Percentiles rank a stretch among this genome's conserved stretches.
These are phyloP conservation scores for Fusarium concolor DNA, from an alignment of 2,329 filamentous ascomycete genomes.

Conservation along the genomic window DNA sequence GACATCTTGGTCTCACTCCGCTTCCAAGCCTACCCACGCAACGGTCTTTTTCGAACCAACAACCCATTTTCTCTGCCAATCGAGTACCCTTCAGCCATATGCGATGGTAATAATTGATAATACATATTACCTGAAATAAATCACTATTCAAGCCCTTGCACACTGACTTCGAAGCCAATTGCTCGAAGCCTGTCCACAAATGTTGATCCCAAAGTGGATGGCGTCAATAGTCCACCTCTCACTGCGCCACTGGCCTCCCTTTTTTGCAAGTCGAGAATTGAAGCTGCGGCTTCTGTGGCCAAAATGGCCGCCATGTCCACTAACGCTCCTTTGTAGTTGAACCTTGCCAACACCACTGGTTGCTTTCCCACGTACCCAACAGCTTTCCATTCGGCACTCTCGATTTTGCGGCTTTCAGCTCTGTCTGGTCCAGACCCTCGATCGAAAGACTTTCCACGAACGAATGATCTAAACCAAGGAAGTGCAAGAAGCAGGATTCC, in stretches of 20 bases:
- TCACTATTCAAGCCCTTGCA: background rate
- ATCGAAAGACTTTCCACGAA: background rate
- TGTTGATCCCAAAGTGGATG: background rate
- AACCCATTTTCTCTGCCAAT: background rate
- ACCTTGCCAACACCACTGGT: background rate
- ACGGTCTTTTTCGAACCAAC: background rate
- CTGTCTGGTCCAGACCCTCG: background rate
- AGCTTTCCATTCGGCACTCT: slow-evolving; percentile 1
- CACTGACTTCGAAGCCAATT: background rate
- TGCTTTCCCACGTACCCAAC: background rate
- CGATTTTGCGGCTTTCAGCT: background rate
- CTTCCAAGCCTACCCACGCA: background rate
- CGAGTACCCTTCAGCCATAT: background rate
- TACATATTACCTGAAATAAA: background rate
- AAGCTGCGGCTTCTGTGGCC: background rate
- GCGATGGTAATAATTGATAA: background rate
- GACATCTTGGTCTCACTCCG: background rate
- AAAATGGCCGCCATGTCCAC: slow-evolving; percentile 5
- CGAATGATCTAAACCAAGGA: background rate
- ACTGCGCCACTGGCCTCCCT: background rate
- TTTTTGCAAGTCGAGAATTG: background rate
- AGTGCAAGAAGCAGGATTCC: background rate
- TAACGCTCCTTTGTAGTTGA: background rate
- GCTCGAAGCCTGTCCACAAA: background rate
- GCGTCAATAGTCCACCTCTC: background rate